Evolutionary conservation across 2,329 filamentous ascomycete genomes (phyloP).

Genomic region (Hymenoscyphus linearis): DNA sequence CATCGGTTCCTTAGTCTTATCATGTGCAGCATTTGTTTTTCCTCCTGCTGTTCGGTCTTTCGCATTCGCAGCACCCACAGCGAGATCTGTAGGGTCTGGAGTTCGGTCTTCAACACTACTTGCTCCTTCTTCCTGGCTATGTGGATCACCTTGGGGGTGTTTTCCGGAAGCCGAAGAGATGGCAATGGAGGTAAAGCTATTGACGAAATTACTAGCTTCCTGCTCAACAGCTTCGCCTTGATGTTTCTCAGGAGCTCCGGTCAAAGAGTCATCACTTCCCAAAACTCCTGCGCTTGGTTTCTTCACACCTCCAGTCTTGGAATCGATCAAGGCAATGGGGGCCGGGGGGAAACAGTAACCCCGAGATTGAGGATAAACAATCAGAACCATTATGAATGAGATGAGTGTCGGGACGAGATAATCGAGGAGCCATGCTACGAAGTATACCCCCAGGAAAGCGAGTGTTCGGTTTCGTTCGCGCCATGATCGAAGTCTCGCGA

Average conservation of each 20-base stretch:
- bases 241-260: constrained; percentile 21
- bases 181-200: constrained; percentile 11
- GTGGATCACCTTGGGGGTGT: constrained; percentile 15
- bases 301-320: constrained; percentile 17
- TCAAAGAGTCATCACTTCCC: constrained; percentile 18
- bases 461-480: constrained; percentile 18
- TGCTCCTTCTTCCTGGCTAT: constrained; percentile 12
- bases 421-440: constrained; percentile 16
- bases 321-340: constrained; percentile 18
- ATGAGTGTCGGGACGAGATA: constrained; percentile 19
- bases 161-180: constrained; percentile 16
- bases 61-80: constrained; percentile 13
- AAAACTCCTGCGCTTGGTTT: constrained; percentile 17
- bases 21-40: constrained; percentile 11
- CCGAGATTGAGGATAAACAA: constrained; percentile 13
- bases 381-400: constrained; percentile 13
- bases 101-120: constrained; percentile 15
- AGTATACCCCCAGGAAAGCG: constrained; percentile 18
- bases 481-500: constrained; percentile 20
- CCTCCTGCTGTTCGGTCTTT: constrained; percentile 9
- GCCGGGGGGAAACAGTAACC: constrained; percentile 16
- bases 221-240: constrained; percentile 21
- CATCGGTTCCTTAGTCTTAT: constrained; percentile 20
- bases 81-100: constrained; percentile 15
- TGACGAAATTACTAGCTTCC: constrained; percentile 21